These are phyloP conservation scores for Xylariaceae sp. DNA, from an alignment of 2,329 filamentous ascomycete species.

Conservation along the genomic window DNA sequence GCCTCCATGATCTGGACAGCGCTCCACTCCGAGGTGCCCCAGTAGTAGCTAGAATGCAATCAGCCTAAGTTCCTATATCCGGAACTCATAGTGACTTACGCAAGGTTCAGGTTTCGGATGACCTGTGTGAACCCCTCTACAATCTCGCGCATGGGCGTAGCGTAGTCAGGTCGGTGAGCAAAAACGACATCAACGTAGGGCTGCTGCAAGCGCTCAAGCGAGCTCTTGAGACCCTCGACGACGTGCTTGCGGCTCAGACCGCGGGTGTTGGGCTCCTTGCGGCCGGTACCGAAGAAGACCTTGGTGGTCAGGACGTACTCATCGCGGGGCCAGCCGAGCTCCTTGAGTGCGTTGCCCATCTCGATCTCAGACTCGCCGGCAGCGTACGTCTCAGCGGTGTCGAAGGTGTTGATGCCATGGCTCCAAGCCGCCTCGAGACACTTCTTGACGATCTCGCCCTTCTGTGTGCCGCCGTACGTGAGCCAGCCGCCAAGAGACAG, in stretches of 20 bases:
- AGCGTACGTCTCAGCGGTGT: slow-evolving; percentile 50
- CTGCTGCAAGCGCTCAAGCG: slow-evolving; percentile 56
- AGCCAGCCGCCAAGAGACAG: slow-evolving; percentile 36
- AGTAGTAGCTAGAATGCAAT: slow-evolving; percentile 40
- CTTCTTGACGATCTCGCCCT: slow-evolving; percentile 19
- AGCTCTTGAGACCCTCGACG: slow-evolving; percentile 56
- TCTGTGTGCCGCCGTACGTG: slow-evolving; percentile 33
- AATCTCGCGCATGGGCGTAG: slow-evolving; percentile 61
- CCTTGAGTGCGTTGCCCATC: slow-evolving; percentile 51
- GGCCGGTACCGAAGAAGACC: slow-evolving; percentile 19
- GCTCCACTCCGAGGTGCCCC: slow-evolving; percentile 61
- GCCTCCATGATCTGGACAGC: slow-evolving; percentile 60
- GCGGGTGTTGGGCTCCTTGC: slow-evolving; percentile 39
- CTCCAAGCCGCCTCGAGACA: slow-evolving; percentile 23
- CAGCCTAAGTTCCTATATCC: too few species aligned
- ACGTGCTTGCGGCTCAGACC: slow-evolving; percentile 51
- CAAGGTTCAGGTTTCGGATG: slow-evolving; percentile 41
- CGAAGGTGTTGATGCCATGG: slow-evolving; percentile 52
- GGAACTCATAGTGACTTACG: too few species aligned
- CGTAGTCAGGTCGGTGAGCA: slow-evolving; percentile 57
- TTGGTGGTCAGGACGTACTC: slow-evolving; percentile 55
- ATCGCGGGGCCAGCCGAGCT: slow-evolving; percentile 51
- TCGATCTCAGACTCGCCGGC: slow-evolving; percentile 48
- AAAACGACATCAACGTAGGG: slow-evolving; percentile 67
- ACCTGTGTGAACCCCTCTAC: slow-evolving; percentile 51